Conservation (phyloP, 2,329 filamentous ascomycete species). For the Chrysoporthe austroafricana region DNA sequence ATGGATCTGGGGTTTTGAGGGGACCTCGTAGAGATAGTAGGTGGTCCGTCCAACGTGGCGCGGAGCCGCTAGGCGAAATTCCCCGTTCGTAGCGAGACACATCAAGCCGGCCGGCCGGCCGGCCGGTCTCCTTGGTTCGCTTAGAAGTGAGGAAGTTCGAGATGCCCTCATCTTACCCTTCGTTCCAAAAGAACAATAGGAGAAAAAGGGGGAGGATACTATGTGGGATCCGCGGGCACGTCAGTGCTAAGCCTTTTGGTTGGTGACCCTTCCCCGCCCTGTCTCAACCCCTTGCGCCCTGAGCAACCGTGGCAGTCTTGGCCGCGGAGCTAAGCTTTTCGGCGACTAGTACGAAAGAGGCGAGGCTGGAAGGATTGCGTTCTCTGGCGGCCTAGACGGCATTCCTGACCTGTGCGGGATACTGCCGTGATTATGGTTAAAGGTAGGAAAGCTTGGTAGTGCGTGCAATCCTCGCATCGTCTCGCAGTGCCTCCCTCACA, state of each 20-base stretch:
- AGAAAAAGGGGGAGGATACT: neutral
- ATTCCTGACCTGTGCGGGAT: neutral
- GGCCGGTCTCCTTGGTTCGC: neutral
- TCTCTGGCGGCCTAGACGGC: neutral
- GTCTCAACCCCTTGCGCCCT: conserved; percentile 12
- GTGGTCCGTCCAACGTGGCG: neutral
- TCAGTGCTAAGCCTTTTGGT: neutral
- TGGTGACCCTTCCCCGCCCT: conserved; percentile 1
- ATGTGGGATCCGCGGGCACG: neutral
- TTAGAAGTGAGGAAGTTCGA: neutral
- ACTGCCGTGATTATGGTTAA: neutral
- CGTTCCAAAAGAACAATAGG: neutral
- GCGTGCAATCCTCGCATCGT: neutral
- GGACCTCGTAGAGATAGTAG: neutral
- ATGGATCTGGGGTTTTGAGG: neutral
- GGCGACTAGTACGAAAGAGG: conserved; percentile 1
- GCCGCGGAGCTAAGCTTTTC: conserved; percentile 26
- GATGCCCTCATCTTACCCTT: neutral
- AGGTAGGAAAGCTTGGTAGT: neutral
- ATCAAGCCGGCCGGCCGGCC: neutral
- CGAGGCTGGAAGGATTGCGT: neutral
- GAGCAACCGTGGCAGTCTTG: conserved; percentile 8
- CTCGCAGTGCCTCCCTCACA: neutral
- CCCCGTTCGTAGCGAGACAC: neutral
- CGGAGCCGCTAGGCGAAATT: neutral